Conservation (phyloP, 306 rosid genomes). For the Bauhinia variegata region DNA sequence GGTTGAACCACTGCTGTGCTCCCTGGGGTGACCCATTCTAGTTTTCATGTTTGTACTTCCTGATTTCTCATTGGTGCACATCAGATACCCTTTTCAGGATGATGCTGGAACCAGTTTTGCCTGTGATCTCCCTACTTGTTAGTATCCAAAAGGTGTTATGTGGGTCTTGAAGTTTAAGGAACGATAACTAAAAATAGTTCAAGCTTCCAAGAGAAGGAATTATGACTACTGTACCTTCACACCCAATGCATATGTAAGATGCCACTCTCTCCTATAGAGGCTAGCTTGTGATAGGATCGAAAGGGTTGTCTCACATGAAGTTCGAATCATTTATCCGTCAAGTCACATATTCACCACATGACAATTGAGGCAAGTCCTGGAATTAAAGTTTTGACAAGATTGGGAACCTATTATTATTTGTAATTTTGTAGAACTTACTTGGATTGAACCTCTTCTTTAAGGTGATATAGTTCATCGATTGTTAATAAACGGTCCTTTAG, state of each 20-base stretch:
- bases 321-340: too few species aligned
- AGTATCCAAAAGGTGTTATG: conserved; percentile 45
- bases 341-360: conserved; percentile 18
- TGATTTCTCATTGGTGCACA: conserved; percentile 53
- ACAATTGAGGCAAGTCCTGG: conserved; percentile 27
- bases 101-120: conserved; percentile 80
- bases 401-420: conserved; percentile 25
- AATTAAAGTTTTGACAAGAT: conserved; percentile 7
- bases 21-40: conserved; percentile 40
- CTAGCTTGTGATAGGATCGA: too few species aligned
- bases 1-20: conserved; percentile 30
- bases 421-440: conserved; percentile 22
- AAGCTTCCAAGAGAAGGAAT: not conserved
- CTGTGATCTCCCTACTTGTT: conserved; percentile 63
- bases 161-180: not conserved
- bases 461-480: conserved; percentile 25
- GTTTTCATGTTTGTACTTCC: conserved; percentile 45
- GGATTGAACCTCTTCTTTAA: conserved; percentile 16
- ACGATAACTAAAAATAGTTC: conserved; percentile 15
- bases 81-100: conserved; percentile 74
- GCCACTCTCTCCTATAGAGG: conserved; percentile 15
- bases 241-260: conserved; percentile 10
- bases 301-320: too few species aligned
- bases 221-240: not conserved
- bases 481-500: conserved; percentile 33